phyloP scores from a whole-genome alignment of 805 yeast genomes.

The Kodamaea neixiangensis region DNA sequence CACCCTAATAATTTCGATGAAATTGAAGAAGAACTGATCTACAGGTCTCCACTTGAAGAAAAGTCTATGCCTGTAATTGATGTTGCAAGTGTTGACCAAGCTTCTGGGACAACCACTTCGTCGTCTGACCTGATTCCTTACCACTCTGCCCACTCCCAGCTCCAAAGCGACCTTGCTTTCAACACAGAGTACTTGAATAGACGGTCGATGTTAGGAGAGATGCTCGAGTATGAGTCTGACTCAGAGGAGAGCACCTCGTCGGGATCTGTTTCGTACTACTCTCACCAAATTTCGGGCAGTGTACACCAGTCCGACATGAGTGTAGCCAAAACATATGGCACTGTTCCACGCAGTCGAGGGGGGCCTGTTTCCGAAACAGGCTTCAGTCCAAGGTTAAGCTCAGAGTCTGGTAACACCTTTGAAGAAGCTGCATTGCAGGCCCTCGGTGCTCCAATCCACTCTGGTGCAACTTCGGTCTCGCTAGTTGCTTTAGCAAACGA shows the following conservation, averaged over 20 bases:
- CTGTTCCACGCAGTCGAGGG: constrained; percentile 9
- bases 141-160: neutral
- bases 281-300: constrained; percentile 8
- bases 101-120: neutral
- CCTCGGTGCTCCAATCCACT: neutral
- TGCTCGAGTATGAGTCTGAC: constrained; percentile 45
- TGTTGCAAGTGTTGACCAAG: neutral
- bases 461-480: neutral
- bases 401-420: neutral
- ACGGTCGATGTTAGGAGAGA: constrained; percentile 44
- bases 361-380: neutral
- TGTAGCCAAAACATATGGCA: constrained; percentile 19
- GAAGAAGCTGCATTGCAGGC: constrained; percentile 2
- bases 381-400: neutral
- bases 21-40: constrained; percentile 2
- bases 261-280: neutral
- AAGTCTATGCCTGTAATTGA: neutral
- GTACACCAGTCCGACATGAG: constrained; percentile 15
- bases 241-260: constrained; percentile 16
- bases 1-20: constrained; percentile 5
- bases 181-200: constrained; percentile 31
- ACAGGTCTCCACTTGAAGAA: neutral
- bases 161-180: constrained; percentile 23
- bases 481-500: neutral
- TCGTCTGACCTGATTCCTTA: constrained; percentile 1